Evolutionary conservation across 1,139 yeast genomes (phyloP), one percentile per base, ranked within the genome.

Genomic region (Citeromyces hawaiiensis): DNA sequence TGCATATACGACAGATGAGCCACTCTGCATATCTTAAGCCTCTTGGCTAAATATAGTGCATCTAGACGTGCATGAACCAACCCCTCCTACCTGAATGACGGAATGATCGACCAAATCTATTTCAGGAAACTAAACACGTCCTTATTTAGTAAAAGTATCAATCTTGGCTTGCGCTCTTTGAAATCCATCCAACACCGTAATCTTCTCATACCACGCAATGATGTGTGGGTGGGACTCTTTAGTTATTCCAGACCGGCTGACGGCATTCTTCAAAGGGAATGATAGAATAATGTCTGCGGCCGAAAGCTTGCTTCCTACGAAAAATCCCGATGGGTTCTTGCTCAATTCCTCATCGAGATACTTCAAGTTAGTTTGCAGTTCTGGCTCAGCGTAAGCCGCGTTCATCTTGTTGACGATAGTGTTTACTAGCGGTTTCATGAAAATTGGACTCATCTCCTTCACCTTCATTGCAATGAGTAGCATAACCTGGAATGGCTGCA

Each of bases 271-370:
- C 23, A 36, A 25, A 6, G 38, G 38, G 21, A 36, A 36, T 15
- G 19, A 19, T 14, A 38, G 21, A 14, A 38, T 65, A 38, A 78
- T 61, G 49, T 78, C 86, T 2, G 83, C 85, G 2, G 66, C 82
- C 1, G 77, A 63, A 40, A 77, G 56, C 43, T 63, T 63, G 43
- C 70, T 64, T 2, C 77, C 77, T 9, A 73, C 79, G 51, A 76
- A 72, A 55, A 48, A 72, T 0, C 72, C 73, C 9, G 65, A 59
- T 8, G 62, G 64, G 38, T 66, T 61, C 38, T 57, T 53, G 31
- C 51, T 54, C 40, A 71, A 56, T 41, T 59, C 58, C 11, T 51
- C 49, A 39, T 71, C 75, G 45, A 70, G 55, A 45, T 56, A 66
- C 35, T 61, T 59, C 57, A 70, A 57, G 42, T 65, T 62, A 32